These are phyloP conservation scores for Verticillium klebahnii DNA, from an alignment of 2,329 filamentous ascomycete genomes.

Conservation along the genomic window DNA sequence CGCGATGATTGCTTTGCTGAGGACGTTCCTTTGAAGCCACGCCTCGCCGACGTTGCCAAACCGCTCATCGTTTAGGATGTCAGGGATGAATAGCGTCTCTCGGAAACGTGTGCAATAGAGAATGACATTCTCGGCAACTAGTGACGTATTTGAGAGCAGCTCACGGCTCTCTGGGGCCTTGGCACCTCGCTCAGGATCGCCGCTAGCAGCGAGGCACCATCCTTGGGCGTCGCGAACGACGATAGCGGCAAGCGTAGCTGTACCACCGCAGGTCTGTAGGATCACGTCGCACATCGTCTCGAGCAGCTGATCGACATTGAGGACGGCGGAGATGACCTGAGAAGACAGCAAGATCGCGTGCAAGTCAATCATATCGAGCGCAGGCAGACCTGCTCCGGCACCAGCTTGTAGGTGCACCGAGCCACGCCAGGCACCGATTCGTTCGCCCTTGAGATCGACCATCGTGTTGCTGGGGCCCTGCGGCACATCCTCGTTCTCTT, in stretches of 20 bases:
- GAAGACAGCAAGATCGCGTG: slow-evolving; percentile 75
- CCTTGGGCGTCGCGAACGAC: slow-evolving; percentile 59
- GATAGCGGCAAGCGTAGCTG: slow-evolving; percentile 68
- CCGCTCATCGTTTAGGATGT: slow-evolving; percentile 69
- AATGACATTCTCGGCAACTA: slow-evolving; percentile 73
- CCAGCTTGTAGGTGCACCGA: slow-evolving; percentile 52
- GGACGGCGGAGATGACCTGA: slow-evolving; percentile 73
- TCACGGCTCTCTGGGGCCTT: slow-evolving; percentile 1
- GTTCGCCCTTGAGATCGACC: slow-evolving; percentile 50
- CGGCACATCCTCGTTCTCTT: slow-evolving; percentile 36
- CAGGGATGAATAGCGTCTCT: slow-evolving; percentile 69
- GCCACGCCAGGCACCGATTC: slow-evolving; percentile 60
- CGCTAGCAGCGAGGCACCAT: slow-evolving; percentile 72
- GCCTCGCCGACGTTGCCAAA: slow-evolving; percentile 70
- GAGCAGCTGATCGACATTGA: slow-evolving; percentile 70
- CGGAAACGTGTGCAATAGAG: slow-evolving; percentile 73
- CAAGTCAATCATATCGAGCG: slow-evolving; percentile 78
- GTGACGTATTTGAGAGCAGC: slow-evolving; percentile 42
- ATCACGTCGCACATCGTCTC: slow-evolving; percentile 81
- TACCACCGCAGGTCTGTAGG: slow-evolving; percentile 67
- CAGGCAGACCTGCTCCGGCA: slow-evolving; percentile 59
- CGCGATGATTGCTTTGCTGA: slow-evolving; percentile 72
- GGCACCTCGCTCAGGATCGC: slow-evolving; percentile 65
- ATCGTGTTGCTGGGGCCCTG: slow-evolving; percentile 37
- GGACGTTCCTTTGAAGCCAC: slow-evolving; percentile 64